phyloP scores from a whole-genome alignment of 306 rosid genomes.

The Cicer judaicum region DNA sequence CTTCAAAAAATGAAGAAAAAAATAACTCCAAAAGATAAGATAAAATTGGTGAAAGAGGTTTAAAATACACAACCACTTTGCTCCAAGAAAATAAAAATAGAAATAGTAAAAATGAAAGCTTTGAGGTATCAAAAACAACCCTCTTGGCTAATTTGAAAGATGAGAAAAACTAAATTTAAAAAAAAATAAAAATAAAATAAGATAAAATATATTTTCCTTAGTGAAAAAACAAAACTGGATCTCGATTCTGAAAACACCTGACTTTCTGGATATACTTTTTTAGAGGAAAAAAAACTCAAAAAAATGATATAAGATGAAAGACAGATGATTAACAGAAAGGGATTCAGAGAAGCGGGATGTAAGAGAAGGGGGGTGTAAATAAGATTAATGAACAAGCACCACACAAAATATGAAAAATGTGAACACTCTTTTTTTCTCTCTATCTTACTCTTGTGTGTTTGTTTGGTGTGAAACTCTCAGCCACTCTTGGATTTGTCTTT shows the following conservation, averaged over 20 bases:
- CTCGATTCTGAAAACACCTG: constrained; percentile 99
- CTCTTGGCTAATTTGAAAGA: constrained; percentile 56
- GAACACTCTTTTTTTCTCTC: constrained; percentile 2
- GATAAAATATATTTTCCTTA: background rate
- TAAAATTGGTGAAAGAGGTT: constrained; percentile 60
- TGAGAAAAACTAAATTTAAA: background rate
- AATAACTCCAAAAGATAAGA: background rate
- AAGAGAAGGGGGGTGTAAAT: constrained; percentile 53
- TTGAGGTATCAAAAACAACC: constrained; percentile 79
- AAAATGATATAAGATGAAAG: constrained; percentile 61
- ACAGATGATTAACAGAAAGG: constrained; percentile 99
- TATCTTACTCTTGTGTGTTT: constrained; percentile 1
- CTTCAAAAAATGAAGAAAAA: constrained; percentile 36
- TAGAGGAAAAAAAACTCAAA: constrained; percentile 87
- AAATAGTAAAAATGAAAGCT: constrained; percentile 38
- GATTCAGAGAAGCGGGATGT: constrained; percentile 95
- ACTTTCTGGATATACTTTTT: constrained; percentile 59
- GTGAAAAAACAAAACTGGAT: constrained; percentile 60
- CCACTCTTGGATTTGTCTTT: constrained; percentile 55
- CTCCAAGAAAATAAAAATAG: background rate
- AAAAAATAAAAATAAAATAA: background rate
- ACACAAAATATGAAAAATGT: background rate
- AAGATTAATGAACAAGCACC: constrained; percentile 23
- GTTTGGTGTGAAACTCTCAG: constrained; percentile 50
- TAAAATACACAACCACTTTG: constrained; percentile 81